Evolutionary conservation across 164 flowering plant species (phyloP).

Genomic region (Liquidambar formosana): DNA sequence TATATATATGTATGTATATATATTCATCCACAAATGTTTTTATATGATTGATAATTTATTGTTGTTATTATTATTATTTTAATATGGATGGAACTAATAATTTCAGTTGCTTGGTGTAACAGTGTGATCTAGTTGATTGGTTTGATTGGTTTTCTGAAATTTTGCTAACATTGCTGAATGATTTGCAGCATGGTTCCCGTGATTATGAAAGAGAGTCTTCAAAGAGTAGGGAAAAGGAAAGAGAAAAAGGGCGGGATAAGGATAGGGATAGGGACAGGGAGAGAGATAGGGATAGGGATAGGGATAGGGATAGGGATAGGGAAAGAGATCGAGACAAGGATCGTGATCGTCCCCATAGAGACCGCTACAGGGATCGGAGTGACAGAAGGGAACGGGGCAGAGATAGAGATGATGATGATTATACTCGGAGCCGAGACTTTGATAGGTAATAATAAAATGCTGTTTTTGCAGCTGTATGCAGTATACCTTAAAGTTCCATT

Average conservation of each 20-base stretch:
- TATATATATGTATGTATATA: too few relatives aligned
- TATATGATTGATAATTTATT: too few relatives aligned
- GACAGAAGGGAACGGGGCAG: slow-evolving; percentile 68
- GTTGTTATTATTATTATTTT: too few relatives aligned
- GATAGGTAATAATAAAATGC: slow-evolving; percentile 49
- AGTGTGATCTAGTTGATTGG: not conserved
- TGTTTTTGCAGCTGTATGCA: too few relatives aligned
- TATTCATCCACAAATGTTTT: too few relatives aligned
- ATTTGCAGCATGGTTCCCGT: slow-evolving; percentile 55
- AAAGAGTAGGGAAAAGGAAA: slow-evolving; percentile 62
- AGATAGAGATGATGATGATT: slow-evolving; percentile 66
- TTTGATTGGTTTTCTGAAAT: not conserved
- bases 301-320: slow-evolving; percentile 30
- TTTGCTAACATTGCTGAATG: not conserved
- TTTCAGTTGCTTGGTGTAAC: not conserved
- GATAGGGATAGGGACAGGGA: slow-evolving; percentile 36
- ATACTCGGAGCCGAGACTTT: slow-evolving; percentile 52
- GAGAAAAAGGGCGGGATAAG: slow-evolving; percentile 43
- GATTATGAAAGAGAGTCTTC: slow-evolving; percentile 61
- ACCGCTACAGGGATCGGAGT: slow-evolving; percentile 59
- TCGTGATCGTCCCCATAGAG: slow-evolving; percentile 38
- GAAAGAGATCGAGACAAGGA: slow-evolving; percentile 40
- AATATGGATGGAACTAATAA: too few relatives aligned
- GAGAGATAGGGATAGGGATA: slow-evolving; percentile 27
- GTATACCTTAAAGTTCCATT: too few relatives aligned